phyloP scores from a whole-genome alignment of 305 asterid genomes.

The Fraxinus paxiana region DNA sequence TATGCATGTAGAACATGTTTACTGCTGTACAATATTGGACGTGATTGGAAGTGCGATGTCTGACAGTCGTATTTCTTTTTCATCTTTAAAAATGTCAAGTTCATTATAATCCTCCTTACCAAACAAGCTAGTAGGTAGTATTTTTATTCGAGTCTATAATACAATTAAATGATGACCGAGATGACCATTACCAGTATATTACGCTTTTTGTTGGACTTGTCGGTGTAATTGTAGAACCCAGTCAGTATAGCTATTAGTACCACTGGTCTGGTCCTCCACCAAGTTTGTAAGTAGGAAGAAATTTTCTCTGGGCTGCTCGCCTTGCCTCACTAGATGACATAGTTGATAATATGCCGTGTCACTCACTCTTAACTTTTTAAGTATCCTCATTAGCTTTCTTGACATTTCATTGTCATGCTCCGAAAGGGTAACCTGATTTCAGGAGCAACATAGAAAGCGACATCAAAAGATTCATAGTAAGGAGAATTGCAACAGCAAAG shows the following conservation, averaged over 20 bases:
- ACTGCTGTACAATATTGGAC: not conserved
- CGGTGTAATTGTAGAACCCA: conserved; percentile 79
- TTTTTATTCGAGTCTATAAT: not conserved
- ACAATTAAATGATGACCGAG: not conserved
- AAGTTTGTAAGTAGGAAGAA: conserved; percentile 68
- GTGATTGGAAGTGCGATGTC: not conserved
- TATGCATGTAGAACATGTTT: not conserved
- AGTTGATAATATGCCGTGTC: conserved; percentile 74
- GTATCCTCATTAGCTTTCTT: conserved; percentile 56
- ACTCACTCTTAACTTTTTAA: conserved; percentile 49
- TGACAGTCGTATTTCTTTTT: not conserved
- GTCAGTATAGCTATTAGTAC: conserved; percentile 79
- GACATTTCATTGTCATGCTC: conserved; percentile 68
- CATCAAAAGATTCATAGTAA: conserved; percentile 1
- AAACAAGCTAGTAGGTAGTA: not conserved
- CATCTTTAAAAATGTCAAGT: not conserved
- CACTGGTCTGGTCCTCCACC: conserved; percentile 79
- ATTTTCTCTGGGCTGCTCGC: conserved; percentile 97
- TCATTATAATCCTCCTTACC: not conserved
- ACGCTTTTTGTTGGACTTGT: conserved; percentile 84
- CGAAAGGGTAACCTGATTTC: conserved; percentile 61
- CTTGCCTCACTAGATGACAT: conserved; percentile 89
- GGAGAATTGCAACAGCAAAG: conserved; percentile 9
- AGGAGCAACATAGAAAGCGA: conserved; percentile 16
- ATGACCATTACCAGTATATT: conserved; percentile 43